These are phyloP conservation scores for Phytopythium oedochilum DNA, from an alignment of 352 stramenopile species.

Conservation along the genomic window DNA sequence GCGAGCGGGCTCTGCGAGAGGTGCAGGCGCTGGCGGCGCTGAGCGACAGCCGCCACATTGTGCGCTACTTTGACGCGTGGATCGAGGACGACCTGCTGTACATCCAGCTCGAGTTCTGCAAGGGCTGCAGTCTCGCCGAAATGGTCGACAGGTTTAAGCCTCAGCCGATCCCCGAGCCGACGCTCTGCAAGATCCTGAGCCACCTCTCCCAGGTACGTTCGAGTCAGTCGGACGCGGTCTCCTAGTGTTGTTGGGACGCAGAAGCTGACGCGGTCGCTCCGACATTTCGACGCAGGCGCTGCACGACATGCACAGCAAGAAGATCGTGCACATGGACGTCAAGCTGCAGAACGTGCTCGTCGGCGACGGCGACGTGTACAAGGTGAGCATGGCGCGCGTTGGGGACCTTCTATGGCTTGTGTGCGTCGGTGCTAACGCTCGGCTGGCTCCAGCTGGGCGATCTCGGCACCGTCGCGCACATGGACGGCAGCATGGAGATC, in stretches of 20 bases:
- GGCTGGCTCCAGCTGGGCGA: slow-evolving; percentile 50
- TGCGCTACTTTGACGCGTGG: slow-evolving; percentile 87
- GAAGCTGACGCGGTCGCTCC: background rate
- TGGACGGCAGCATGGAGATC: slow-evolving; percentile 82
- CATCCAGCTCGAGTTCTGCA: slow-evolving; percentile 79
- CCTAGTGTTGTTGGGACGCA: background rate
- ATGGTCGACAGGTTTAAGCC: slow-evolving; percentile 66
- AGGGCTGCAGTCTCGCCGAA: slow-evolving; percentile 52
- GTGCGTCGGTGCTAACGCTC: too few relatives aligned
- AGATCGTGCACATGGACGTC: slow-evolving; percentile 88
- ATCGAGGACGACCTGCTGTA: slow-evolving; percentile 87
- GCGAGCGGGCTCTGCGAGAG: slow-evolving; percentile 72
- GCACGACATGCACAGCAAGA: slow-evolving; percentile 76
- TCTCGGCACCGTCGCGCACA: slow-evolving; percentile 71
- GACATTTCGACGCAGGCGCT: slow-evolving; percentile 29
- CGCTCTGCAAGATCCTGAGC: slow-evolving; percentile 68
- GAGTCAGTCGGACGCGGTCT: too few relatives aligned
- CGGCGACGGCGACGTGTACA: slow-evolving; percentile 59
- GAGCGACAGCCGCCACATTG: slow-evolving; percentile 68
- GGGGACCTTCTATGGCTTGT: too few relatives aligned
- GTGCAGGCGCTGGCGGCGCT: slow-evolving; percentile 80
- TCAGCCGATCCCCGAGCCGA: slow-evolving; percentile 63
- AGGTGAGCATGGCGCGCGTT: too few relatives aligned
- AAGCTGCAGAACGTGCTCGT: slow-evolving; percentile 84
- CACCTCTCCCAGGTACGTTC: slow-evolving; percentile 57